Evolutionary conservation across 2,329 filamentous ascomycete genomes (phyloP).

Genomic region (Sclerotinia nivalis): DNA sequence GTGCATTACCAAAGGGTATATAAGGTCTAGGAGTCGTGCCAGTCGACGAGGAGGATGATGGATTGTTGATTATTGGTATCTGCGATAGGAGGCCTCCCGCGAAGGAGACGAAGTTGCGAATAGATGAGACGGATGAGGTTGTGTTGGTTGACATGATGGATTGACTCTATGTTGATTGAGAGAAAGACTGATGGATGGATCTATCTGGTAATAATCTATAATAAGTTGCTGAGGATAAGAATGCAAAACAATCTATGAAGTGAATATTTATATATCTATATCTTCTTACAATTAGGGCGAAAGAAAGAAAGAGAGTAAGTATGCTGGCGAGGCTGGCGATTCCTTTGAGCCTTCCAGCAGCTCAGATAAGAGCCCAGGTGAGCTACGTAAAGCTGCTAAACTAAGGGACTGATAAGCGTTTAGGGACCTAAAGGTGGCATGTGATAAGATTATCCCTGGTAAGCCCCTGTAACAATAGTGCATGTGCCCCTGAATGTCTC

Average conservation of each 20-base stretch:
- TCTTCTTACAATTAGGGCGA: background rate
- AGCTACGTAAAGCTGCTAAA: slow-evolving; percentile 9
- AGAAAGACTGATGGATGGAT: background rate
- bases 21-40: slow-evolving; percentile 2
- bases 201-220: too few relatives aligned
- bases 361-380: background rate
- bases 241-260: background rate
- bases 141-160: slow-evolving; percentile 13
- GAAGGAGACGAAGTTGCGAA: slow-evolving; percentile 34
- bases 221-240: background rate
- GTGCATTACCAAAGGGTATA: slow-evolving; percentile 30
- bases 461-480: background rate
- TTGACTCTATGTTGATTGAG: background rate
- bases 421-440: background rate
- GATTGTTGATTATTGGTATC: slow-evolving; percentile 29
- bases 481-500: slow-evolving; percentile 24
- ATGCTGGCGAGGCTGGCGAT: background rate
- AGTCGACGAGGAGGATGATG: slow-evolving; percentile 11
- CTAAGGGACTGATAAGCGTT: slow-evolving; percentile 16
- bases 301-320: background rate
- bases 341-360: background rate
- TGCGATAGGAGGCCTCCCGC: slow-evolving; percentile 34
- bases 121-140: slow-evolving; percentile 28
- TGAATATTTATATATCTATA: background rate
- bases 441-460: slow-evolving; percentile 10